phyloP scores from a whole-genome alignment of 805 yeast species.

The Nakazawaea peltata region DNA sequence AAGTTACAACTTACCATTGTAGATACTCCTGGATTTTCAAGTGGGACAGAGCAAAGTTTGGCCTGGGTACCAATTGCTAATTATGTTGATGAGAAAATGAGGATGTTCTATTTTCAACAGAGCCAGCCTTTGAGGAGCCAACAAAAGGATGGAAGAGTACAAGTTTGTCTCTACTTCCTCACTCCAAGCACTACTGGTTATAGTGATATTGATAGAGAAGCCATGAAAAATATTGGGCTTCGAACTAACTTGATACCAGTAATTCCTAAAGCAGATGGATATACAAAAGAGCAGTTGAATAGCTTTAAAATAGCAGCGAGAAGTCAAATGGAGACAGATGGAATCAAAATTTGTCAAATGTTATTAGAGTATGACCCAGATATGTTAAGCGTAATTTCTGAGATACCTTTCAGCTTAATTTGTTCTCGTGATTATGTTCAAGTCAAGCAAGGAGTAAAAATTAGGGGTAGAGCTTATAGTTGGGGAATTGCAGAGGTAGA shows the following conservation, averaged over 20 bases:
- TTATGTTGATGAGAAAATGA: slow-evolving; percentile 76
- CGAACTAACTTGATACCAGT: slow-evolving; percentile 80
- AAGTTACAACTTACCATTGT: slow-evolving; percentile 52
- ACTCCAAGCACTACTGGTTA: slow-evolving; percentile 59
- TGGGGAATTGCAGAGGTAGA: slow-evolving; percentile 91
- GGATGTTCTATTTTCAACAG: slow-evolving; percentile 55
- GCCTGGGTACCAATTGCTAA: slow-evolving; percentile 64
- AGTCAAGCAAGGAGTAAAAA: slow-evolving; percentile 36
- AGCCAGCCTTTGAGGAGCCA: slow-evolving; percentile 58
- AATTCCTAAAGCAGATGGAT: slow-evolving; percentile 72
- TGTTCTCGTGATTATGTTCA: slow-evolving; percentile 49
- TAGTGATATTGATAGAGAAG: slow-evolving; percentile 59
- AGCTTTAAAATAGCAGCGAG: slow-evolving; percentile 47
- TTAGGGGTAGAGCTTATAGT: slow-evolving; percentile 67
- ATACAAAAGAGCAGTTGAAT: slow-evolving; percentile 44
- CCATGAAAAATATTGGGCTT: slow-evolving; percentile 61
- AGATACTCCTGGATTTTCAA: slow-evolving; percentile 78
- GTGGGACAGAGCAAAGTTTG: slow-evolving; percentile 52
- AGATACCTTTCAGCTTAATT: slow-evolving; percentile 65
- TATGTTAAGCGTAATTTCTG: slow-evolving; percentile 24
- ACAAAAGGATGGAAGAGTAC: slow-evolving; percentile 61
- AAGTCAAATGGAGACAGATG: slow-evolving; percentile 40
- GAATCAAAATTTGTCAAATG: slow-evolving; percentile 54
- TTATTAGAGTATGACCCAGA: too few relatives aligned
- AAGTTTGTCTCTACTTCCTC: slow-evolving; percentile 79